A percentile compares a stretch with the other conserved stretches of the same genome.
phyloP scores from a whole-genome alignment of 164 flowering plant genomes.

The Cinnamomum chago region DNA sequence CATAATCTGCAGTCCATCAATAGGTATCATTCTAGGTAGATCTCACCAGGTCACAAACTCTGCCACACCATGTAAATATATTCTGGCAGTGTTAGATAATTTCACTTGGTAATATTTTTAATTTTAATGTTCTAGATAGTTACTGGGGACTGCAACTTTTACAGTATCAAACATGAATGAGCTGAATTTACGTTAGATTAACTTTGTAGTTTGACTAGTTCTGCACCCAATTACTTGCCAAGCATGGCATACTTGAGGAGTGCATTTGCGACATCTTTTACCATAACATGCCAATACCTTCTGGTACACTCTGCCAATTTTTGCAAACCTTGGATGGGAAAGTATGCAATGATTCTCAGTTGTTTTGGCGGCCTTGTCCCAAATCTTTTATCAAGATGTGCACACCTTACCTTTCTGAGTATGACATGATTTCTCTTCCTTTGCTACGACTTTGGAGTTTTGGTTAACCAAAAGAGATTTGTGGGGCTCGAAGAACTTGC shows the following conservation, averaged over 20 bases:
- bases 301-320: background rate
- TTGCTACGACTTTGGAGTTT: background rate
- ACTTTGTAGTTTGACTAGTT: background rate
- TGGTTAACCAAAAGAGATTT: background rate
- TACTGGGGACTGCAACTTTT: background rate
- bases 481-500: background rate
- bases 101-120: background rate
- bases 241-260: background rate
- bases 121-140: background rate
- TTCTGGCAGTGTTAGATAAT: background rate
- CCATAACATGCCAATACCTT: background rate
- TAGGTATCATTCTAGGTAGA: background rate
- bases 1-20: no score
- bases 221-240: background rate
- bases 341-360: background rate
- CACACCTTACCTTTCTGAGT: background rate
- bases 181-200: background rate
- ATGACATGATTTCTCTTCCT: background rate
- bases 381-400: background rate
- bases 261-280: background rate
- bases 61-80: background rate
- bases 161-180: background rate
- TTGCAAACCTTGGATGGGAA: background rate
- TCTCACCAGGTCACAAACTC: background rate
- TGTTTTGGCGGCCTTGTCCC: background rate